Base-by-base conservation (phyloP, 2,329 filamentous ascomycete genomes). In the Claviceps humidiphila region DNA sequence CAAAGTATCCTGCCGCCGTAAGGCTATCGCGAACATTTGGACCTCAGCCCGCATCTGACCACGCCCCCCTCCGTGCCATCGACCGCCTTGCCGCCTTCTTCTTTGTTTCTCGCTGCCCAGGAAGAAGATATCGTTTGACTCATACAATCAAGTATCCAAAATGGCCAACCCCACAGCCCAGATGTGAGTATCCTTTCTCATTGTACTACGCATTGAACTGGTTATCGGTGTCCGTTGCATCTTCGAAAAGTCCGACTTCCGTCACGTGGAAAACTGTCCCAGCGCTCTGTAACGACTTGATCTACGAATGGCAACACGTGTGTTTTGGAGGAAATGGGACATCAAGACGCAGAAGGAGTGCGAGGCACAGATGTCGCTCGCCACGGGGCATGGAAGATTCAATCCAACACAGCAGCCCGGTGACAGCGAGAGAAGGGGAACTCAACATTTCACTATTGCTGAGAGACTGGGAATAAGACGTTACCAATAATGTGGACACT, bases 151-250 rank as follows among this genome's bases (percentile, higher is more conserved):
- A 61, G 61, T 56, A 66, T 68, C 69, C 74, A 80, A 71, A 61
- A 81, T 81, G 77, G 76, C 78, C 72, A 71, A 74, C 67, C 74
- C 77, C 62, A 77, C 78, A 68, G 70, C 76, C 68, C 78, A 81
- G 70, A 81, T 81, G 78, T 81, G 71, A 77, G 78, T 74, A 24
- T 44, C 4, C 49, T 17, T 26, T 20, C 45, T 17, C 9, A 20
- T 41, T 22, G 26, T 40, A 8, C 14, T 41, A n/a, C 39, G 16
- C 39, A 41, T 41, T 41, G 39, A 44, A 13, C 2, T n/a, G 34
- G 13, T 16, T 3, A 30, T 51, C 22, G 34, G 16, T 13, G 22
- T 16, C 30, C 41, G 14, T 41, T 34, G 37, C 20, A 44, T 46
- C 20, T 40, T 14, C 34, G 24, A 37, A 47, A 26, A 34, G 11